phyloP scores from a whole-genome alignment of 1,139 yeast species.

The Zygoascus meyerae region DNA sequence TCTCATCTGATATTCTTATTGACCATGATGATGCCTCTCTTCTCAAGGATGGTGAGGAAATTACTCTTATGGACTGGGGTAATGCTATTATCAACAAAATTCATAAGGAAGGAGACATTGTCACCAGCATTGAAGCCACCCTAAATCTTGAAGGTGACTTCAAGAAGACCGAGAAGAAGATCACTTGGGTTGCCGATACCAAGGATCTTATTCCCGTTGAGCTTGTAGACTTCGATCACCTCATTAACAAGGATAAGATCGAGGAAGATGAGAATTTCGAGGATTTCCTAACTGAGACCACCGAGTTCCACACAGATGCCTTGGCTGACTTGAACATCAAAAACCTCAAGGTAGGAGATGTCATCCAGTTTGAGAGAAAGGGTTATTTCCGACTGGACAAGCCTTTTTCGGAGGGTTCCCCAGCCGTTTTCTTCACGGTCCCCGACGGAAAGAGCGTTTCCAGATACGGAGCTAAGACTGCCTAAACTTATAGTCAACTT shows the following conservation, averaged over 20 bases:
- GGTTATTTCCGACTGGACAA: slow-evolving; percentile 88
- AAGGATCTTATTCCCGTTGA: slow-evolving; percentile 61
- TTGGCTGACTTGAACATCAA: slow-evolving; percentile 76
- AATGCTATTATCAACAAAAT: slow-evolving; percentile 77
- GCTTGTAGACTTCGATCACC: slow-evolving; percentile 88
- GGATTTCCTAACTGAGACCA: slow-evolving; percentile 82
- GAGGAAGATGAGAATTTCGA: slow-evolving; percentile 94
- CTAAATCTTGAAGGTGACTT: slow-evolving; percentile 94
- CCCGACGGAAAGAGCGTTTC: slow-evolving; percentile 94
- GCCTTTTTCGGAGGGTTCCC: slow-evolving; percentile 41
- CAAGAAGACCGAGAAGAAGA: slow-evolving; percentile 91
- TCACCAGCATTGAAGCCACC: slow-evolving; percentile 65
- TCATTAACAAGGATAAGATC: slow-evolving; percentile 90
- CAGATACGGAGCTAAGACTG: slow-evolving; percentile 64
- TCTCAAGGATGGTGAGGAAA: slow-evolving; percentile 67
- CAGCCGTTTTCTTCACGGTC: slow-evolving; percentile 81
- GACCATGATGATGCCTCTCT: slow-evolving; percentile 88
- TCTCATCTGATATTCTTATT: slow-evolving; percentile 56
- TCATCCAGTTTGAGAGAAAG: slow-evolving; percentile 94
- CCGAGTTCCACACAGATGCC: slow-evolving; percentile 79
- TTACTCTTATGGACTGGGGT: slow-evolving; percentile 99
- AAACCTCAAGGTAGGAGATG: slow-evolving; percentile 73
- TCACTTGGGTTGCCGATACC: slow-evolving; percentile 93
- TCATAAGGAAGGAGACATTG: slow-evolving; percentile 50
- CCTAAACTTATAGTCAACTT: neutral